Percentiles rank a stretch among this genome's conserved stretches.
Conservation (phyloP, 192 early-diverging fungal genomes). For the Piromyces sp. region DNA sequence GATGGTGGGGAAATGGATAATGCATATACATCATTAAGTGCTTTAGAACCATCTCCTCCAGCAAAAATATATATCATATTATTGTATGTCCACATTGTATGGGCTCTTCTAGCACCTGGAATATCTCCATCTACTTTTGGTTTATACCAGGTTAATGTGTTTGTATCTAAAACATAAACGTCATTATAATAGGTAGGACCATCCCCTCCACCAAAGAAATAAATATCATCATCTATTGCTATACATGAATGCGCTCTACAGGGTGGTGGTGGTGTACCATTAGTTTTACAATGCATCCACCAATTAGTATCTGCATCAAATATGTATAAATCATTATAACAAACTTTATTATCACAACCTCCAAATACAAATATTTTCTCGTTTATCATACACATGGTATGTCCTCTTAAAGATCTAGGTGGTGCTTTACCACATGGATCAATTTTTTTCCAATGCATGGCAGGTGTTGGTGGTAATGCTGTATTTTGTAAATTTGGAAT, state of each 20-base stretch:
- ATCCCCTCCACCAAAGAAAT: conserved; percentile 78
- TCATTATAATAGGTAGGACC: conserved; percentile 70
- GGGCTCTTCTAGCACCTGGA: conserved; percentile 61
- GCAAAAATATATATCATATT: conserved; percentile 64
- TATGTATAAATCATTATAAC: conserved; percentile 59
- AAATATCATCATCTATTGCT: conserved; percentile 44
- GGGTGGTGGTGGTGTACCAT: conserved; percentile 53
- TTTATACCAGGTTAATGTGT: conserved; percentile 54
- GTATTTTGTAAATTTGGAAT: neutral
- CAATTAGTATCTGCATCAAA: conserved; percentile 73
- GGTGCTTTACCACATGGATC: neutral
- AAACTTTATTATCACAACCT: conserved; percentile 61
- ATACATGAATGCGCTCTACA: conserved; percentile 69
- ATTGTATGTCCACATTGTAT: conserved; percentile 60
- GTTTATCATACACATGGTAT: conserved; percentile 49
- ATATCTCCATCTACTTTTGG: conserved; percentile 12
- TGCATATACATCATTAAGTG: conserved; percentile 61
- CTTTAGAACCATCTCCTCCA: conserved; percentile 66
- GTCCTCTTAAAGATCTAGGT: conserved; percentile 55
- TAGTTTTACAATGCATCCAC: conserved; percentile 54
- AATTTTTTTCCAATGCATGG: neutral
- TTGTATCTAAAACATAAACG: conserved; percentile 63
- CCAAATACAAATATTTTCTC: conserved; percentile 67
- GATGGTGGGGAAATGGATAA: conserved; percentile 4
- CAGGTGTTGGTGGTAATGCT: neutral